Base-by-base conservation (phyloP, 768 basidiomycete species). In the Strobilomyces echinocephalus region DNA sequence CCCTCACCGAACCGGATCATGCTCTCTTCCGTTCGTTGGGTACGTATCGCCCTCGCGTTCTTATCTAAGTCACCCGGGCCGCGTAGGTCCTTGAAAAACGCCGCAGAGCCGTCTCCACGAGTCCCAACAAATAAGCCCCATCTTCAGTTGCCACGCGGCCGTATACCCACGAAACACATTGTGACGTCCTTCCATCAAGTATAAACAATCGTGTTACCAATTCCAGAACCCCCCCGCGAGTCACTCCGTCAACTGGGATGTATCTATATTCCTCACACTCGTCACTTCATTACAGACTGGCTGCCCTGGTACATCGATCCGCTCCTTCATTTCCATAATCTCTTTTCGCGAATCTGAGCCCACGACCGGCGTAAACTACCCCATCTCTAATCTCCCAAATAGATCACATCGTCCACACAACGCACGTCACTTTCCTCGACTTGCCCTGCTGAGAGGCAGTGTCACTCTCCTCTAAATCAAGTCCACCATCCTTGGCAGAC, bases 81-180 rank as follows among this genome's bases (percentile, higher is more conserved):
- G 45, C 56, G 10, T 33, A 14, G 15, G 50, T 53, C 63, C 57
- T 60, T 63, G 63, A 46, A 56, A 49, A n/a, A 62, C 63, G 63
- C 63, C 63, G 63, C 63, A 65, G 63, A 40, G 34, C 61, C 45
- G 50, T 54, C 50, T 24, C 54, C 63, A 64, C 58, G 63, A 55
- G 60, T 54, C 12, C 16, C 21, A 18, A 48, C 46, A 56, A 33
- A 50, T 50, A 58, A 53, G 56, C 44, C 52, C 52, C 56, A 33
- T 55, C 39, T 18, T 41, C n/a, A n/a, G 41, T 34, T n/a, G 15
- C 48, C 61, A 64, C 52, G 60, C 56, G 59, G 35, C 42, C 8
- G 5, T 43, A 53, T 55, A 26, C 51, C 63, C 42, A 8, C 50
- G 62, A 46, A 54, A 55, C 62, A 52, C 63, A 53, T 59, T 62